Conservation (phyloP, 768 basidiomycete species). For the Lactarius deliciosus region DNA sequence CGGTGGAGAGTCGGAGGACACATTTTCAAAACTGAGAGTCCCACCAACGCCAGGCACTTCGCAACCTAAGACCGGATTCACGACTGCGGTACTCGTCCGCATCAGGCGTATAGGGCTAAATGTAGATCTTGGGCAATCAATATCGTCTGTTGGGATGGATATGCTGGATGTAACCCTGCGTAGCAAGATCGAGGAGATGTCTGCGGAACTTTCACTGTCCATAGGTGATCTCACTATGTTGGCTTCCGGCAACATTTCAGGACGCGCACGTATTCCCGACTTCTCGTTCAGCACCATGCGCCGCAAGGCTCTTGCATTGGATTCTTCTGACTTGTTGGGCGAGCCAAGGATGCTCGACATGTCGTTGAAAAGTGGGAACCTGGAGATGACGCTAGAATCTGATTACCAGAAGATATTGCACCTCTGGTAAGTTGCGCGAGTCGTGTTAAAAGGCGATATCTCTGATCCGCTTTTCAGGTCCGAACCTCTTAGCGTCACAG, state of each 20-base stretch:
- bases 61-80: constrained; percentile 46
- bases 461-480: constrained; percentile 46
- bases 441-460: background rate
- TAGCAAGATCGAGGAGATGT: constrained; percentile 59
- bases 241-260: constrained; percentile 72
- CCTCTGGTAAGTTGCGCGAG: constrained; percentile 57
- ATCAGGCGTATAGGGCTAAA: constrained; percentile 71
- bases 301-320: constrained; percentile 43
- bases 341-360: constrained; percentile 64
- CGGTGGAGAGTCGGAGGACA: constrained; percentile 30
- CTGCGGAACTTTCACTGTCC: constrained; percentile 65
- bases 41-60: constrained; percentile 26
- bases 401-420: constrained; percentile 73
- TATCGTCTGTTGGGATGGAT: constrained; percentile 67
- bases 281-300: constrained; percentile 76
- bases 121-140: constrained; percentile 84
- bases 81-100: constrained; percentile 64
- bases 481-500: constrained; percentile 71
- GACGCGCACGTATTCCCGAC: constrained; percentile 61
- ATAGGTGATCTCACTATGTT: constrained; percentile 52
- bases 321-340: constrained; percentile 34
- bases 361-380: constrained; percentile 67
- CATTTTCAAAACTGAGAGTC: constrained; percentile 13
- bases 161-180: constrained; percentile 63
- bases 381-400: constrained; percentile 67